Base-by-base conservation (phyloP, 2,329 filamentous ascomycete genomes). In the Botrytis paeoniae region DNA sequence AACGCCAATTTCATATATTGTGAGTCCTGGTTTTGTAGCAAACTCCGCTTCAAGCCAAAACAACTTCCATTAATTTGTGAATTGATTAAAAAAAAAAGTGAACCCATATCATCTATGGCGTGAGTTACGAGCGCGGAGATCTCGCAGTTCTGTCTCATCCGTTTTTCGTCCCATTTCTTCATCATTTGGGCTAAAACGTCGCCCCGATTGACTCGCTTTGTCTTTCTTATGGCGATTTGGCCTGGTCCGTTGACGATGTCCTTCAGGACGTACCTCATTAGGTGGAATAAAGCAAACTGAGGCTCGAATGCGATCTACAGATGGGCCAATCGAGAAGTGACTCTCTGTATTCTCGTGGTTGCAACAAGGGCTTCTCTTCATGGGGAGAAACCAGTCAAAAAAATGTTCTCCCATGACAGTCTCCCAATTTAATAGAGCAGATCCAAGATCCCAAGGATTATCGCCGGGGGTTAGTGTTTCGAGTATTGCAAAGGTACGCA, bases 361-460 rank as follows among this genome's bases (percentile, higher is more conserved):
- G 69, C 87, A 87, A 81, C 92, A 95, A 0, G 95, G 95, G 7
- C 92, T 94, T 74, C 88, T 86, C 73, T 85, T 89, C 48, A 97
- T 81, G 0, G 95, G 95, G 1, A 97, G 82, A 20, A 97, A 79
- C 95, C 95, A 98, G 74, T 97, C 92, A 22, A 91, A 74, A 3
- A 90, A 76, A 32, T 83, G 88, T 64, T 87, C 83, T 0, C 95
- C 95, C 90, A 99, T 94, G 37, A 98, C 89, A 22, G 91, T 87
- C 76, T 89, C 88, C 83, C 94, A 91, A 79, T 98, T 98, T 41
- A 85, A 83, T 75, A 87, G 85, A 14, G 83, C 83, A 43, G 81
- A 84, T 2, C 92, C 93, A 0, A 96, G 84, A 78, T 97, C 89
- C 90, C 94, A 99, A 0, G 94, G 93, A 77, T 97, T 97, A 77